A percentile compares a stretch with the other conserved stretches of the same genome.
Evolutionary conservation across 2,329 filamentous ascomycete genomes (phyloP).

Genomic region (Diaporthe sp.): DNA sequence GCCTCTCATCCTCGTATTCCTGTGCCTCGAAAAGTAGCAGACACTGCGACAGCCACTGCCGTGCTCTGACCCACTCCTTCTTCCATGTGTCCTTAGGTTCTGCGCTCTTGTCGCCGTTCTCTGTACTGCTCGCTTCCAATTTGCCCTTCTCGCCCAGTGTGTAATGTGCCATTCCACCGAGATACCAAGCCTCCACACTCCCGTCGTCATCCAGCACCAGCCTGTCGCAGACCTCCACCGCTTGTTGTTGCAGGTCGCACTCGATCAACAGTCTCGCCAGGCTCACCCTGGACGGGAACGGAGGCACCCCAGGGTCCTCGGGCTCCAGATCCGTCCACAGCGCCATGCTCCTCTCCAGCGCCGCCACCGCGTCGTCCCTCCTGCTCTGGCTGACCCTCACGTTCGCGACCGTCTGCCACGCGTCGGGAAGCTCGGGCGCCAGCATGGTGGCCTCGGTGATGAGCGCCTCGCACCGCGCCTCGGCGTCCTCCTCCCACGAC

Average conservation of each 20-base stretch:
- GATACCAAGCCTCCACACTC: constrained; percentile 96
- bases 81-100: constrained; percentile 61
- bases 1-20: constrained; percentile 86
- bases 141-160: constrained; percentile 78
- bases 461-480: constrained; percentile 85
- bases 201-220: constrained; percentile 90
- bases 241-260: constrained; percentile 85
- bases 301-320: constrained; percentile 78
- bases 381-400: constrained; percentile 90
- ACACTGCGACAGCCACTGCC: constrained; percentile 85
- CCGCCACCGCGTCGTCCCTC: constrained; percentile 81
- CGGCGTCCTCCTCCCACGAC: constrained; percentile 91
- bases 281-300: constrained; percentile 87
- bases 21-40: constrained; percentile 81
- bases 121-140: constrained; percentile 46
- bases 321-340: constrained; percentile 85
- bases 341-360: constrained; percentile 81
- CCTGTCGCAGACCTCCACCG: constrained; percentile 85
- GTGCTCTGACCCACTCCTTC: constrained; percentile 76
- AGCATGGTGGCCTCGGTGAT: constrained; percentile 91
- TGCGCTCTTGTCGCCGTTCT: constrained; percentile 43
- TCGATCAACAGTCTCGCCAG: constrained; percentile 90
- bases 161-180: constrained; percentile 93
- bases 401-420: constrained; percentile 95
- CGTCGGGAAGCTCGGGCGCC: constrained; percentile 83